A percentile compares a stretch with the other conserved stretches of the same genome.
These are phyloP conservation scores for Metarhizium anisopliae DNA, from an alignment of 2,329 filamentous ascomycete species.

Conservation along the genomic window DNA sequence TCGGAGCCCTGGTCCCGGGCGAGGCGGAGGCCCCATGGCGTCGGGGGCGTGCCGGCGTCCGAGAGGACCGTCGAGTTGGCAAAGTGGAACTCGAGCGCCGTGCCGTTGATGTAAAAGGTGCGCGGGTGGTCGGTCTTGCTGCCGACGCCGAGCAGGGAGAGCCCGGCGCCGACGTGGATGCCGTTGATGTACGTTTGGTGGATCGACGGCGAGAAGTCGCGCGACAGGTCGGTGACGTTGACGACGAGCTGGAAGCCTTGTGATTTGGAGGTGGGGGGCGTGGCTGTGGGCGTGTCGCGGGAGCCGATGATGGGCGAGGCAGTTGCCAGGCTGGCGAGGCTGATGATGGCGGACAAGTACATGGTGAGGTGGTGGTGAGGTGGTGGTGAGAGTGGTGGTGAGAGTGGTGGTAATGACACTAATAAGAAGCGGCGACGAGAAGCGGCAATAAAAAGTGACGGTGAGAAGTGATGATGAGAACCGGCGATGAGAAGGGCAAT, in stretches of 20 bases:
- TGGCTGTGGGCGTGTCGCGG: constrained; percentile 9
- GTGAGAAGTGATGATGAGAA: no score
- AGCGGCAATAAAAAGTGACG: no score
- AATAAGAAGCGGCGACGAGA: no score
- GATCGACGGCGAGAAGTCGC: constrained; percentile 31
- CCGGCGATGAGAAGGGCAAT: no score
- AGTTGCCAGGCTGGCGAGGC: constrained; percentile 16
- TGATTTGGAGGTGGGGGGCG: constrained; percentile 7
- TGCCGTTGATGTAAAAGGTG: constrained; percentile 43
- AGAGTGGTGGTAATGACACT: no score
- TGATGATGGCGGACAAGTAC: constrained; percentile 4
- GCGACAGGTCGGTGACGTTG: constrained; percentile 32
- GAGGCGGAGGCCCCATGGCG: constrained; percentile 13
- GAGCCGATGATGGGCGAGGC: constrained; percentile 11
- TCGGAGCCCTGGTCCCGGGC: neutral
- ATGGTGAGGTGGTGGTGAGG: neutral
- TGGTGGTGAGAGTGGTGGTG: no score
- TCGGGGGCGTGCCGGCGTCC: constrained; percentile 3
- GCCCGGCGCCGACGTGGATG: constrained; percentile 34
- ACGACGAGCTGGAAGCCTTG: constrained; percentile 32
- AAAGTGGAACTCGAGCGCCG: constrained; percentile 22
- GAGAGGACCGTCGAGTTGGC: constrained; percentile 3
- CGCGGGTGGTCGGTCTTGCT: constrained; percentile 13
- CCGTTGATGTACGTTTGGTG: constrained; percentile 29
- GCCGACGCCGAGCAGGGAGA: constrained; percentile 27